Conservation (phyloP, 2,329 filamentous ascomycete species). For the Fusarium armeniacum region DNA sequence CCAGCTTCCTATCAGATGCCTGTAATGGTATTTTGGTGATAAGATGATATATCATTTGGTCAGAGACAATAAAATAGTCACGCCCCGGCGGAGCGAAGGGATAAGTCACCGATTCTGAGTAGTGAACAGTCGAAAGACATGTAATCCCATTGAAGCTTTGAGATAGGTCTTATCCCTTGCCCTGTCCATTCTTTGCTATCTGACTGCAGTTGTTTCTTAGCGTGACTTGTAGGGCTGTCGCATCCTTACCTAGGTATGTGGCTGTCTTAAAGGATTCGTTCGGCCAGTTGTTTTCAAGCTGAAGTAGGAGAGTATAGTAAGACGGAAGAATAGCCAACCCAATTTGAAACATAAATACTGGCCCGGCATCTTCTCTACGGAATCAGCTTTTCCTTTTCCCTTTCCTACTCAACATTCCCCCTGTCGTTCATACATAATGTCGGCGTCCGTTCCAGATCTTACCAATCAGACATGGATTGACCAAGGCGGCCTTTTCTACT, state of each 20-base stretch:
- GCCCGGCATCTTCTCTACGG: not conserved
- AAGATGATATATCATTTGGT: no score
- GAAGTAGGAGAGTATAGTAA: slow-evolving; percentile 13
- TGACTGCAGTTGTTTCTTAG: not conserved
- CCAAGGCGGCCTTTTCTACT: slow-evolving; percentile 26
- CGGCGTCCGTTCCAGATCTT: slow-evolving; percentile 33
- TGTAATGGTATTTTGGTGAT: not conserved
- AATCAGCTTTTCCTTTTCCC: not conserved
- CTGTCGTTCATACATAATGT: slow-evolving; percentile 9
- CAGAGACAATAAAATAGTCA: not conserved
- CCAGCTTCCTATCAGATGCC: not conserved
- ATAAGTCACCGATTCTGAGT: not conserved
- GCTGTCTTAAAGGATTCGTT: not conserved
- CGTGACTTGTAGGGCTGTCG: not conserved
- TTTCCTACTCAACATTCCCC: not conserved
- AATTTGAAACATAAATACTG: not conserved
- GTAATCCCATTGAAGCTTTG: not conserved
- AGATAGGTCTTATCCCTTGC: not conserved
- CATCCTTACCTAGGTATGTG: not conserved
- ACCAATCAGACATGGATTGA: slow-evolving; percentile 43
- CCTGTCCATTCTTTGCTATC: not conserved
- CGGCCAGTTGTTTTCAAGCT: slow-evolving; percentile 8
- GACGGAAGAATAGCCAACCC: not conserved
- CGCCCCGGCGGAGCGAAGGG: slow-evolving; percentile 18
- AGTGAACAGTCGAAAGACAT: not conserved